Conservation (phyloP, 139 green algal genomes). For the Haematococcus lacustris region DNA sequence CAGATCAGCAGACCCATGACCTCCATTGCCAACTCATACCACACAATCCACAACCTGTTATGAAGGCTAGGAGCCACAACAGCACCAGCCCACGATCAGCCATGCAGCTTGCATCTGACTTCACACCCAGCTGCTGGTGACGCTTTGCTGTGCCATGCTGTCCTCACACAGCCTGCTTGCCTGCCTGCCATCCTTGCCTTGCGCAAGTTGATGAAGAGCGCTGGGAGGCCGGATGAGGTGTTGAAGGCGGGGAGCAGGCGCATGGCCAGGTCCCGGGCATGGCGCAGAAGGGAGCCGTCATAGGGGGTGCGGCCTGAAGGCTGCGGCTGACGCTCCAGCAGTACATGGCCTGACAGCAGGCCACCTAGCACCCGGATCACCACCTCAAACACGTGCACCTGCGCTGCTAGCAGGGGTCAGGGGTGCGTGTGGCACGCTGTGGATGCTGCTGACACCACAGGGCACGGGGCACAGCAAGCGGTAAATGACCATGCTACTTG, state of each 20-base stretch:
- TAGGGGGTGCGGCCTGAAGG: background rate
- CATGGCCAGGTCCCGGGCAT: conserved; percentile 58
- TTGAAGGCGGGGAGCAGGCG: conserved; percentile 78
- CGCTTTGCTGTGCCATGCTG: background rate
- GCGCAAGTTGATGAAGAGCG: conserved; percentile 65
- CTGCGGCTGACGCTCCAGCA: conserved; percentile 22
- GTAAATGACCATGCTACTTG: too few species aligned
- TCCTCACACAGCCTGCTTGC: background rate
- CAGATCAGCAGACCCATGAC: background rate
- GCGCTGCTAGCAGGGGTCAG: too few species aligned
- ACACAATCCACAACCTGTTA: background rate
- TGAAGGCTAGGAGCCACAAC: too few species aligned
- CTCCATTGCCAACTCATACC: background rate
- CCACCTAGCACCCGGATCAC: conserved; percentile 90
- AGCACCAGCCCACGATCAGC: too few species aligned
- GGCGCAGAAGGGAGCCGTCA: conserved; percentile 47
- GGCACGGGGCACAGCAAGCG: too few species aligned
- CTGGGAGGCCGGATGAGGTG: conserved; percentile 64
- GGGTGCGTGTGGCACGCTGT: too few species aligned
- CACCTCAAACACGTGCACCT: conserved; percentile 86
- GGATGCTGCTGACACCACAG: too few species aligned
- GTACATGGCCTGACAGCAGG: conserved; percentile 67
- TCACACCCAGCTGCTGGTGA: background rate
- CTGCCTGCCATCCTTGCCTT: conserved; percentile 18
- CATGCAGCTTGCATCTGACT: too few species aligned